Percentiles rank a stretch among this genome's conserved stretches.
Evolutionary conservation across 306 rosid genomes (phyloP).

Genomic region (Castanospermum australe): DNA sequence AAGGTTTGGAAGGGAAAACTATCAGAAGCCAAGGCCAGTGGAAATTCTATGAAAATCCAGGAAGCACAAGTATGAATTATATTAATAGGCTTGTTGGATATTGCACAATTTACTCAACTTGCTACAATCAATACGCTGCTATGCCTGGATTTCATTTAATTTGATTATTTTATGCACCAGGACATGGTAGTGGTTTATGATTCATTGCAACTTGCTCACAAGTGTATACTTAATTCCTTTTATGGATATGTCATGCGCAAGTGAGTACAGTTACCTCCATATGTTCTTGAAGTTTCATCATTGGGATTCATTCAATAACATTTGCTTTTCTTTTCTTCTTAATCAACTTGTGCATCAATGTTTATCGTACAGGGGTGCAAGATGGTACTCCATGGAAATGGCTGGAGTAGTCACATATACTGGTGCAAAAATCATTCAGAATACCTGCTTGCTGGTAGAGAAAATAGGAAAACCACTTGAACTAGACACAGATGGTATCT

Average conservation of each 20-base stretch:
- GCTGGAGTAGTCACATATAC: conserved; percentile 99
- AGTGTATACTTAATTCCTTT: conserved; percentile 89
- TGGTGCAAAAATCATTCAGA: conserved; percentile 98
- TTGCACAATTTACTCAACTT: conserved; percentile 20
- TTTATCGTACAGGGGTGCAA: conserved; percentile 76
- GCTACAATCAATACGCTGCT: background rate
- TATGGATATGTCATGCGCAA: conserved; percentile 97
- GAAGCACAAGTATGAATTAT: conserved; percentile 83
- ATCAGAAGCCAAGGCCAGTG: conserved; percentile 87
- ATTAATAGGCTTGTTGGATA: conserved; percentile 38
- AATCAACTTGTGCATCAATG: conserved; percentile 26
- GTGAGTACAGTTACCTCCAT: conserved; percentile 55
- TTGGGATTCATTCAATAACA: conserved; percentile 10
- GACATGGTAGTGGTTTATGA: conserved; percentile 95
- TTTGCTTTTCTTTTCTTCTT: conserved; percentile 23
- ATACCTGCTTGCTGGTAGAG: conserved; percentile 90
- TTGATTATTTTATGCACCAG: conserved; percentile 48
- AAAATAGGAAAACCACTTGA: conserved; percentile 98
- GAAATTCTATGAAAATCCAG: conserved; percentile 85
- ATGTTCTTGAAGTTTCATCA: conserved; percentile 23
- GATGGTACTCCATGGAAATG: conserved; percentile 99
- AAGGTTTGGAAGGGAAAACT: conserved; percentile 97
- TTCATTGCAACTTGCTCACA: conserved; percentile 89
- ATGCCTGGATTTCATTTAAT: conserved; percentile 13
- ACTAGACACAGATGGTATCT: conserved; percentile 96